A percentile compares a stretch with the other conserved stretches of the same genome.
Evolutionary conservation across 441 rosid genomes (phyloP).

Genomic region (Populus tomentosa): DNA sequence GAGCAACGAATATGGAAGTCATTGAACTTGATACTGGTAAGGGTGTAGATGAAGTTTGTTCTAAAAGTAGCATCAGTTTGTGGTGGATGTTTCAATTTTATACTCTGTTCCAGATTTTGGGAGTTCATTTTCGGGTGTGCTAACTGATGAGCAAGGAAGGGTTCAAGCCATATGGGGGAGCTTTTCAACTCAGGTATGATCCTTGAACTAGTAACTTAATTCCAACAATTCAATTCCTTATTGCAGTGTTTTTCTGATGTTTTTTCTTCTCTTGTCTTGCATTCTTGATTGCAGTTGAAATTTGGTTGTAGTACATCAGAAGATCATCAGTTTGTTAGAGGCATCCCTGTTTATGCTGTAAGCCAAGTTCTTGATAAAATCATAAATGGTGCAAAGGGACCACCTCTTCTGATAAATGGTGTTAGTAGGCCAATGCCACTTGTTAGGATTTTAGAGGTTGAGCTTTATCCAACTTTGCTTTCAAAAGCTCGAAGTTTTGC

Average conservation of each 20-base stretch:
- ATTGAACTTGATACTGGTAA: slow-evolving; percentile 95
- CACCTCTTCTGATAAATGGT: slow-evolving; percentile 79
- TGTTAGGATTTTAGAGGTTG: slow-evolving; percentile 88
- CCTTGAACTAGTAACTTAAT: slow-evolving; percentile 15
- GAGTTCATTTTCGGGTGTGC: slow-evolving; percentile 85
- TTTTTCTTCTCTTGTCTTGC: not conserved
- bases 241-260: slow-evolving; percentile 4
- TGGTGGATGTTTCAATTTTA: slow-evolving; percentile 11
- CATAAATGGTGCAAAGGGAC: slow-evolving; percentile 66
- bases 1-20: slow-evolving; percentile 97
- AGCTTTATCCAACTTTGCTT: slow-evolving; percentile 76
- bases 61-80: slow-evolving; percentile 8
- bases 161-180: slow-evolving; percentile 98
- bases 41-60: slow-evolving; percentile 8
- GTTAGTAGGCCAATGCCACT: slow-evolving; percentile 84
- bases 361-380: slow-evolving; percentile 78
- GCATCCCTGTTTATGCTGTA: slow-evolving; percentile 72
- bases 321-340: slow-evolving; percentile 90
- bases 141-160: slow-evolving; percentile 83
- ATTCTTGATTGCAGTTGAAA: slow-evolving; percentile 53
- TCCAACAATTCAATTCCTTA: slow-evolving; percentile 12
- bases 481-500: slow-evolving; percentile 97
- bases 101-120: slow-evolving; percentile 74
- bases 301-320: slow-evolving; percentile 68
- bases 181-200: slow-evolving; percentile 82